These are phyloP conservation scores for Haberlea rhodopensis DNA, from an alignment of 257 asterid species.

Conservation along the genomic window DNA sequence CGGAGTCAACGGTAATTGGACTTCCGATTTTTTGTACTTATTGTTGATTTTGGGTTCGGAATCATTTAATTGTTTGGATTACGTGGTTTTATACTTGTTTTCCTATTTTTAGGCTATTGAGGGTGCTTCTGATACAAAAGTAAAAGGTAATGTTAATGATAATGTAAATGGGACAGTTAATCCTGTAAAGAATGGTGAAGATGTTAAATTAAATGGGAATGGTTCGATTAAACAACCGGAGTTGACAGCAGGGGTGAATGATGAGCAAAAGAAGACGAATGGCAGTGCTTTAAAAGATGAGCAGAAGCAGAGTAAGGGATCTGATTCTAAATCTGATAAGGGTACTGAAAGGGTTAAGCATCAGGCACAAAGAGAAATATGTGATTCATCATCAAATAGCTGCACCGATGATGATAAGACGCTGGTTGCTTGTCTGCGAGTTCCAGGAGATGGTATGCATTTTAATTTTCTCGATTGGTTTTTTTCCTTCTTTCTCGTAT, in stretches of 20 bases:
- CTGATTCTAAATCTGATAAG: constrained; percentile 27
- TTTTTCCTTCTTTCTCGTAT: constrained; percentile 1
- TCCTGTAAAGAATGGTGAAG: constrained; percentile 24
- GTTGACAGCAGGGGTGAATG: constrained; percentile 24
- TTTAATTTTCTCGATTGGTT: constrained; percentile 20
- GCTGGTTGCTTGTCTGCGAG: constrained; percentile 79
- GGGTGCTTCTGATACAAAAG: constrained; percentile 17
- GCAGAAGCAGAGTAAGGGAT: constrained; percentile 36
- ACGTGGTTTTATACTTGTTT: constrained; percentile 15
- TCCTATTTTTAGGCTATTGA: constrained; percentile 35
- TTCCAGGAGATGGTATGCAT: constrained; percentile 76
- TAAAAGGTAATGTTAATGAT: constrained; percentile 28
- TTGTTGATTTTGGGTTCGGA: constrained; percentile 2
- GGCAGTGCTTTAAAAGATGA: constrained; percentile 32
- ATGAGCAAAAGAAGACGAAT: constrained; percentile 21
- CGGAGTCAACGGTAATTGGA: constrained; percentile 53
- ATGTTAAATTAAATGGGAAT: constrained; percentile 22
- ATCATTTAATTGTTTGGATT: neutral
- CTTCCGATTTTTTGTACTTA: constrained; percentile 9
- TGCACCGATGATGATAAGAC: constrained; percentile 66
- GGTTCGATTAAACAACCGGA: constrained; percentile 28
- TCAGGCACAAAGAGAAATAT: too few relatives aligned
- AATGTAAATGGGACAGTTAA: constrained; percentile 29
- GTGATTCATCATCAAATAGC: constrained; percentile 71
- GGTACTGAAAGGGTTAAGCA: constrained; percentile 23